Evolutionary conservation across 2,329 filamentous ascomycete species (phyloP).

Genomic region (Fusarium luffae): DNA sequence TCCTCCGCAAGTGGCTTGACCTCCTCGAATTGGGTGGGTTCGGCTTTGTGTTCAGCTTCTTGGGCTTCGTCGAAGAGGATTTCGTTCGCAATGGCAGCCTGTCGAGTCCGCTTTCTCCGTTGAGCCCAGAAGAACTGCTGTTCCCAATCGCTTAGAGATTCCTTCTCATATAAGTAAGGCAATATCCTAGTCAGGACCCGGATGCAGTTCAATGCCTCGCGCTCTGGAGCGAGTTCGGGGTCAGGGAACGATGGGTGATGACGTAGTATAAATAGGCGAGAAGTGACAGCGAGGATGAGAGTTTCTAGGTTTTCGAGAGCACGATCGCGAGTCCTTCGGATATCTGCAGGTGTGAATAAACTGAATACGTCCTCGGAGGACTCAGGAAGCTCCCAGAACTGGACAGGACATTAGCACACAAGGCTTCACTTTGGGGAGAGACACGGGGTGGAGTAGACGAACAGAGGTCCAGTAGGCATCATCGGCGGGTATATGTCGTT

Average conservation of each 20-base stretch:
- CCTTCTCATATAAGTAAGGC: conserved; percentile 91
- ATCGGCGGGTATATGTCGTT: conserved; percentile 85
- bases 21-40: conserved; percentile 77
- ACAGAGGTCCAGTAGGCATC: conserved; percentile 95
- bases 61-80: conserved; percentile 85
- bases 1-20: conserved; percentile 91
- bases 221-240: conserved; percentile 82
- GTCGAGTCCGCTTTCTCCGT: conserved; percentile 77
- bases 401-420: conserved; percentile 34
- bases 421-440: conserved; percentile 12
- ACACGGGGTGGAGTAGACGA: conserved; percentile 52
- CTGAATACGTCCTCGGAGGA: conserved; percentile 97
- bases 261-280: conserved; percentile 81
- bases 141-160: conserved; percentile 85
- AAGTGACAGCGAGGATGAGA: conserved; percentile 84
- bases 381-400: conserved; percentile 99
- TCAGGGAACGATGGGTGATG: conserved; percentile 94
- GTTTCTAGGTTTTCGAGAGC: conserved; percentile 91
- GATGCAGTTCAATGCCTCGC: conserved; percentile 94
- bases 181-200: conserved; percentile 88
- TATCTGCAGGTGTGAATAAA: conserved; percentile 88
- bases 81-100: conserved; percentile 74
- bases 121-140: conserved; percentile 91
- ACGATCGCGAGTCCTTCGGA: conserved; percentile 86
- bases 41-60: conserved; percentile 59